phyloP scores from a whole-genome alignment of 1,284 basidiomycete genomes.

The Filobasidium uniguttulatum region DNA sequence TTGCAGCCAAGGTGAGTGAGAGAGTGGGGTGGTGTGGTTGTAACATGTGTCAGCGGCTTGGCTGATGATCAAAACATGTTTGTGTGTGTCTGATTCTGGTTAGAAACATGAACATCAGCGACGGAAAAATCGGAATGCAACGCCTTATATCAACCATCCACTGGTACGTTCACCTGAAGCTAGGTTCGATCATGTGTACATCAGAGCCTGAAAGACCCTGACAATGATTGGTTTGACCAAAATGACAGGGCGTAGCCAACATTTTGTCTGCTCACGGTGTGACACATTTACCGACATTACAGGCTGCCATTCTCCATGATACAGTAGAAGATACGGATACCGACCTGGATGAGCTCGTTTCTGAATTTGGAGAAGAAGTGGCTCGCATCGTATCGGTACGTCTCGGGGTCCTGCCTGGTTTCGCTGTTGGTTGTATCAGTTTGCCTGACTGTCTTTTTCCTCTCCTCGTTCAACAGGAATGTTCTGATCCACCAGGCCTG shows the following conservation, averaged over 20 bases:
- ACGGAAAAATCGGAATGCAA: constrained; percentile 34
- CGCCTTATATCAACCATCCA: constrained; percentile 37
- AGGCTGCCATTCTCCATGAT: constrained; percentile 38
- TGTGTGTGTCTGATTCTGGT: not conserved
- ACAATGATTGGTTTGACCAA: too few relatives aligned
- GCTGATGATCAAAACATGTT: not conserved
- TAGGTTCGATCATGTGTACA: too few relatives aligned
- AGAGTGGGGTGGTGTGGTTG: not conserved
- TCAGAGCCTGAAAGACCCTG: too few relatives aligned
- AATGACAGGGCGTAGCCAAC: constrained; percentile 30
- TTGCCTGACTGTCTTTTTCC: too few relatives aligned
- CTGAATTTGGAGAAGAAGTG: constrained; percentile 31
- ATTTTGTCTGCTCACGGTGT: constrained; percentile 31
- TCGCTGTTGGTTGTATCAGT: too few relatives aligned
- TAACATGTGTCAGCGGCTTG: not conserved
- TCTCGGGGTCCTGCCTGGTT: not conserved
- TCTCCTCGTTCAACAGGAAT: constrained; percentile 22
- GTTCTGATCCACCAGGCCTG: constrained; percentile 27
- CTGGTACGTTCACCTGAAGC: constrained; percentile 21
- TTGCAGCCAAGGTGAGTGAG: constrained; percentile 31
- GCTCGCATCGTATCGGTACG: constrained; percentile 33
- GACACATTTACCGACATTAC: constrained; percentile 28
- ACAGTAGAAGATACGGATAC: constrained; percentile 39
- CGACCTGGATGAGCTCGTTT: constrained; percentile 27
- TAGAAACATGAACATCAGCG: constrained; percentile 37